Base-by-base conservation (phyloP, 1,284 basidiomycete species). In the Marasmius tenuissimus region DNA sequence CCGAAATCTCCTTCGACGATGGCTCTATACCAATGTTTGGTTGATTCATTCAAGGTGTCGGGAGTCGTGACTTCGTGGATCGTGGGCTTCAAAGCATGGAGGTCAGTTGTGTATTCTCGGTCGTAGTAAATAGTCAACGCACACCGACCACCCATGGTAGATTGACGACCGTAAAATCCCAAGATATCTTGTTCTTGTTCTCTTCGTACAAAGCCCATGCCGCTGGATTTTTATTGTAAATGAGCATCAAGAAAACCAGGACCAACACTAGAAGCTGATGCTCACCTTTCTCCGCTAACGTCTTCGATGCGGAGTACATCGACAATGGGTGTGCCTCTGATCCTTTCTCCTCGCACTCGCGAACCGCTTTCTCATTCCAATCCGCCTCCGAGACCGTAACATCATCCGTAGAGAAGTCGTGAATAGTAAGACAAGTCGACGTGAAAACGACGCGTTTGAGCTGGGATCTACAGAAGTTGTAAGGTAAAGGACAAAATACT, bases 391-490 rank as follows among this genome's bases (percentile, higher is more conserved):
- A 76, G 65, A 76, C 79, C 1, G 68, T 68, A 0, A 57, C 60
- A 0, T 72, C 73, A 0, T 69, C 63, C 5, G 67, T 53, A 4
- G 60, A 53, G 33, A 62, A 53, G 6, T 59, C 54, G 6, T 66
- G n/a, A 50, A 76, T 57, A 14, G 73, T 65, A 9, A 70, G 69
- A 50, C 48, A 78, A 0, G 87, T 82, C 27, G 75, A 76, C 0
- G 86, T 88, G 62, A 91, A 73, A 53, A 92, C 84, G 33, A 92
- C 76, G 2, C 89, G 84, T 70, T 86, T 82, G 60, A 92, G 78
- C 20, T 71, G 66, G 22, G 79, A 68, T 63, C 80, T 79, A 55
- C 39, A 10, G 27, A 18, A 27, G 57, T 58, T 63, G 10, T 52
- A 52, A 42, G 14, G 42, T 16, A 20, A 35, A 14, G n/a, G n/a